Base-by-base conservation (phyloP, 2,329 filamentous ascomycete genomes). In the Dendryphion nanum region DNA sequence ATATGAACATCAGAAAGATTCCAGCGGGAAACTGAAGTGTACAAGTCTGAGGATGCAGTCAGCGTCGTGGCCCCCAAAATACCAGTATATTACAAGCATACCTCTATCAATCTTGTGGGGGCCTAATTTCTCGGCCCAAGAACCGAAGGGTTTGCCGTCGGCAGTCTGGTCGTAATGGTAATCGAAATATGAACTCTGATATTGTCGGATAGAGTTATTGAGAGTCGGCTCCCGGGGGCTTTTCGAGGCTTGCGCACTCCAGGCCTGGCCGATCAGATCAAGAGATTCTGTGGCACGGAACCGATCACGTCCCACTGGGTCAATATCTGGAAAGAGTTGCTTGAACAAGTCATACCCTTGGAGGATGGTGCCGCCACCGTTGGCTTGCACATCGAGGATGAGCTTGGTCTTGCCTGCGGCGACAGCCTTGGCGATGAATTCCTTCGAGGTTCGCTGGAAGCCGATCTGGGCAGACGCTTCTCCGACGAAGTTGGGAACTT, bases 311-410 rank as follows among this genome's bases (percentile, higher is more conserved):
- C 72, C 73, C 42, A 74, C 77, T 2, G 70, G 69, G 6, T 72
- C 60, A 4, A 71, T 57, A 5, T 68, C 57, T 0, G 78, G 78
- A 61, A 78, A 76, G 2, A 81, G 63, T 59, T 74, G 67, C 37
- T 76, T 75, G 65, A 83, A 82, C 40, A 84, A 67, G 50, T 82
- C 79, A 39, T 79, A 80, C 7, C 77, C 80, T 29, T 77, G 73
- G 12, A 80, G 57, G 35, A 83, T 74, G 16, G 70, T 73, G 30
- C 81, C 80, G 31, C 81, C 81, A 10, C 73, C 75, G 51, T 83
- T 83, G 41, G 70, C 72, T 13, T 73, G 74, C 1, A 83, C 58
- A 49, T 83, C 79, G 28, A 84, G 69, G 17, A 83, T 75, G 3
- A 83, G 69, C 53, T 78, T 79, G 8, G 71, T 79, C 62, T 80